Evolutionary conservation across 257 asterid species (phyloP).

Genomic region (Dorcoceras hygrometricum): DNA sequence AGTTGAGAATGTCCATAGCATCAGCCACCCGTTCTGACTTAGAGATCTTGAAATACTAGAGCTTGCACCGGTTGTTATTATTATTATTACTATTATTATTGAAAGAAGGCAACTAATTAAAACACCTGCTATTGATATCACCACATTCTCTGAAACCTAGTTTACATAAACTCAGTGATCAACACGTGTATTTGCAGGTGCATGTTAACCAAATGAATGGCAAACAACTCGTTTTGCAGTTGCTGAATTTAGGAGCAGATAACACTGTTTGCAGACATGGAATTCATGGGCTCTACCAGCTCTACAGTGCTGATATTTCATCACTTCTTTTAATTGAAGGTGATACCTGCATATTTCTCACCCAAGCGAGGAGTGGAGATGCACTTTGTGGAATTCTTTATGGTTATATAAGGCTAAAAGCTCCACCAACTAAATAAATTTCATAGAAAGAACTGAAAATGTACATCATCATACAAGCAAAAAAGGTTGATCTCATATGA

Average conservation of each 20-base stretch:
- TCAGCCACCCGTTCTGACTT: constrained; percentile 56
- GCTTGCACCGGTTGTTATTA: not conserved
- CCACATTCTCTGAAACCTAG: not conserved
- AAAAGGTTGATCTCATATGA: not conserved
- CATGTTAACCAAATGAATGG: constrained; percentile 40
- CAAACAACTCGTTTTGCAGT: constrained; percentile 45
- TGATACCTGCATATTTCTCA: constrained; percentile 40
- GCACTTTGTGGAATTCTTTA: constrained; percentile 51
- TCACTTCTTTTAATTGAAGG: constrained; percentile 37
- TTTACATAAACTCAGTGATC: not conserved
- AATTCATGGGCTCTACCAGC: constrained; percentile 50
- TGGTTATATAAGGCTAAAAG: constrained; percentile 52
- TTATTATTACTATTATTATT: no score
- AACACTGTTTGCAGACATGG: constrained; percentile 51
- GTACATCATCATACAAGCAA: not conserved
- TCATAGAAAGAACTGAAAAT: not conserved
- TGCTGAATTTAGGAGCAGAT: constrained; percentile 40
- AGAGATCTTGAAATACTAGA: constrained; percentile 27
- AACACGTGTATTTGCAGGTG: constrained; percentile 30
- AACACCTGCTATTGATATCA: not conserved
- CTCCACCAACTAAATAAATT: constrained; percentile 31
- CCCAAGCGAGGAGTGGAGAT: constrained; percentile 55
- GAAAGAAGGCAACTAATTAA: not conserved
- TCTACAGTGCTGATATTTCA: constrained; percentile 36
- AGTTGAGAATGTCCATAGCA: constrained; percentile 50